Evolutionary conservation across 306 rosid species (phyloP), one percentile per base, ranked within the genome.

Genomic region (Adenanthera pavonina): DNA sequence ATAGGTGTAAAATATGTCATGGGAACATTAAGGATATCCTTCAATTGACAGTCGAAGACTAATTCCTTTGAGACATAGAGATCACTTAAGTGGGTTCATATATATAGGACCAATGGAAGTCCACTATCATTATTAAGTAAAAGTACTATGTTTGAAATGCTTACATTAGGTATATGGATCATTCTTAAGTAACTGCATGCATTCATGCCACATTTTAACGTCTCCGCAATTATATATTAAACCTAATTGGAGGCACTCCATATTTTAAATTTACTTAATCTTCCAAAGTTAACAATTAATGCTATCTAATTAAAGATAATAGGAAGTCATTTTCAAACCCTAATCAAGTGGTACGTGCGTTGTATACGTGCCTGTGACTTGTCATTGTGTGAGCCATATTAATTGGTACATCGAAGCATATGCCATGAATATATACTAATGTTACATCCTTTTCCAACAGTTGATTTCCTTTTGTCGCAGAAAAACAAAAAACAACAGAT

Each of bases 391-490:
- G 70, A 35, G 43, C 13, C 44, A 65, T 38, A 38, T 0, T 25
- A 25, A 25, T 15, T 52, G 20, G 57, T 15, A 52, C 57, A 20
- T 15, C 1, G 20, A 7, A 4, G 5, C 0, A 41, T 6, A 81
- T 65, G 69, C 25, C 40, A 74, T 53, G 30, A 19, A 53, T 16
- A 2, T 53, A 69, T 25, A 69, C 4, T 61, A 59, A 43, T n/a
- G 62, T 68, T 40, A 17, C 65, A 77, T 86, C 89, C 72, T 56
- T 83, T 71, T 83, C 83, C 46, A 19, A 69, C 61, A 66, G 84
- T 79, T 84, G 64, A 85, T 53, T 76, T 78, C 66, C 53, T 65
- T 84, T 81, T 80, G 61, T 64, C 69, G 8, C 19, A 75, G 70
- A 66, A 67, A 67, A 35, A 33, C 44, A 52, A 47, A 77, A 5